A percentile compares a stretch with the other conserved stretches of the same genome.
These are phyloP conservation scores for Blastocystis sp. DNA, from an alignment of 352 stramenopile genomes.

Conservation along the genomic window DNA sequence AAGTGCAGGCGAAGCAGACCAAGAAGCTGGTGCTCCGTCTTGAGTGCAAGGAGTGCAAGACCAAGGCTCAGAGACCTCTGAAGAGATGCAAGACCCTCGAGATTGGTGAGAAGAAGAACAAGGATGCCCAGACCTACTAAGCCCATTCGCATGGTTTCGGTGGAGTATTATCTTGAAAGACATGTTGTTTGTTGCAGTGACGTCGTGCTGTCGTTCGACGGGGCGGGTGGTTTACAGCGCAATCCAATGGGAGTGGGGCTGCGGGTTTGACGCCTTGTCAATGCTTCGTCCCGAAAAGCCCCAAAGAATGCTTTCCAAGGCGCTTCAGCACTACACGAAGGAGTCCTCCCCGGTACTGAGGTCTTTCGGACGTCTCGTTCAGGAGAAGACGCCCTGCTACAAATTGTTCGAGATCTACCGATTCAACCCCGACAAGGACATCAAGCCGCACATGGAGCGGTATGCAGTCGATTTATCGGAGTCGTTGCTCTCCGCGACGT, in stretches of 20 bases:
- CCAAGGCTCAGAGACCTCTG: slow-evolving; percentile 95
- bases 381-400: slow-evolving; percentile 19
- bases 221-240: not conserved
- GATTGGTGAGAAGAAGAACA: slow-evolving; percentile 98
- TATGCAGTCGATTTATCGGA: slow-evolving; percentile 50
- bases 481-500: not conserved
- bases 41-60: slow-evolving; percentile 99
- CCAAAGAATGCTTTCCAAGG: not conserved
- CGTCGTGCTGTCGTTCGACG: not conserved
- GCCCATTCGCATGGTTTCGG: slow-evolving; percentile 66
- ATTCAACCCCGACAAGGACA: slow-evolving; percentile 61
- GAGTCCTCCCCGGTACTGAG: not conserved
- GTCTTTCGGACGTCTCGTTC: not conserved
- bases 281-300: not conserved
- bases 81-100: slow-evolving; percentile 99
- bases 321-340: not conserved
- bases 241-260: too few relatives aligned
- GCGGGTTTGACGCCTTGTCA: too few relatives aligned
- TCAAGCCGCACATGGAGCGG: slow-evolving; percentile 62
- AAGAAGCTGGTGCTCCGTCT: slow-evolving; percentile 93
- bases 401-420: slow-evolving; percentile 65
- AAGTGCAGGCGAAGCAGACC: slow-evolving; percentile 89
- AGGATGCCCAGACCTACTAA: slow-evolving; percentile 93
- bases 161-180: slow-evolving; percentile 70
- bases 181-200: slow-evolving; percentile 48